Percentiles rank a stretch among this genome's conserved stretches.
These are phyloP conservation scores for Komagataella phaffii DNA, from an alignment of 805 yeast species.

Conservation along the genomic window DNA sequence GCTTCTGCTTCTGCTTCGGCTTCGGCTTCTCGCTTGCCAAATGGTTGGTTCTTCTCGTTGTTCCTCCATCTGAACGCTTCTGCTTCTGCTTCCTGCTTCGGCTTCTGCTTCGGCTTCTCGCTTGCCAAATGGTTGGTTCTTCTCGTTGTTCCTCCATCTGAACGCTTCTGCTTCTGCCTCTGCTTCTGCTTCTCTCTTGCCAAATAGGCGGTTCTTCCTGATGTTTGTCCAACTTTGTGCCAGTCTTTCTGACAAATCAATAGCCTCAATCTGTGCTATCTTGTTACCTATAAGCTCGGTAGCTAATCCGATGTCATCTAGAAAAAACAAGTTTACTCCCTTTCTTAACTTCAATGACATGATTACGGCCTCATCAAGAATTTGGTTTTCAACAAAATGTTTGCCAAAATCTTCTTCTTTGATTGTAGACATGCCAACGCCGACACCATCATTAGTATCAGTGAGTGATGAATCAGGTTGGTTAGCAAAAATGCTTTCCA, in stretches of 20 bases:
- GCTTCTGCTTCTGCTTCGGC: conserved; percentile 5
- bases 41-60: conserved; percentile 9
- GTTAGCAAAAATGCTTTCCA: background rate
- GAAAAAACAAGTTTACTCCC: background rate
- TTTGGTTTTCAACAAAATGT: conserved; percentile 2
- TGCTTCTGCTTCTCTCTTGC: conserved; percentile 9
- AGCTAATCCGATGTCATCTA: conserved; percentile 2
- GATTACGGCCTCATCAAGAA: background rate
- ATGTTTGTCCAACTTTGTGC: background rate
- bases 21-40: conserved; percentile 3
- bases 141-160: conserved; percentile 3
- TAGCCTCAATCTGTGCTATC: too few species aligned
- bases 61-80: conserved; percentile 9
- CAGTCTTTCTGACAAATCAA: background rate
- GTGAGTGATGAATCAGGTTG: background rate
- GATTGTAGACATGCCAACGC: background rate
- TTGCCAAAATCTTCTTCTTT: conserved; percentile 8
- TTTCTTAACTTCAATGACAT: background rate
- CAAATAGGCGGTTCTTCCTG: conserved; percentile 4
- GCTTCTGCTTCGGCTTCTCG: conserved; percentile 19
- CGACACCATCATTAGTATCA: background rate
- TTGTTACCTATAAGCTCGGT: background rate
- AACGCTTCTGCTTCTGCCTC: conserved; percentile 11
- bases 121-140: conserved; percentile 11
- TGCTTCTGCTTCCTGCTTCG: conserved; percentile 13